These are phyloP conservation scores for Nematocida ironsii DNA, from an alignment of 371 early-diverging fungal species.

Conservation along the genomic window DNA sequence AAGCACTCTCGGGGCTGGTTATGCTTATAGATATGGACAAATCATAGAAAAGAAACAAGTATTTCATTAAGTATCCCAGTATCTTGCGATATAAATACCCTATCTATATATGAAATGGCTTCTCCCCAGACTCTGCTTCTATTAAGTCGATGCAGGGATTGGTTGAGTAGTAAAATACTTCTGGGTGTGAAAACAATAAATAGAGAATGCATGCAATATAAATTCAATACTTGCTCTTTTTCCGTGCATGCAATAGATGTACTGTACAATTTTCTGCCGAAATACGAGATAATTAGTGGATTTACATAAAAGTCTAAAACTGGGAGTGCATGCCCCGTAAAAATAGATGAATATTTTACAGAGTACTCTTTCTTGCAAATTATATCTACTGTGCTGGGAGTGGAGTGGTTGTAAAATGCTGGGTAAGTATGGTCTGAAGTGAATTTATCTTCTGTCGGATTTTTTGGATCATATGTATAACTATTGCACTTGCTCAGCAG, in stretches of 20 bases:
- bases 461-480: not conserved
- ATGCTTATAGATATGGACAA: conserved; percentile 24
- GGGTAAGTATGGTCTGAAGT: no score
- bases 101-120: not conserved
- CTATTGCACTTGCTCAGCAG: not conserved
- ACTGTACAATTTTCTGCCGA: conserved; percentile 7
- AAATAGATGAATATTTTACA: not conserved
- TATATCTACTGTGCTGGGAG: not conserved
- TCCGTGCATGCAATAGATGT: not conserved
- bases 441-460: not conserved
- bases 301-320: conserved; percentile 2
- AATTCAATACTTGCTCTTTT: conserved; percentile 5
- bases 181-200: conserved; percentile 46
- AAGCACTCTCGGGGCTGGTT: conserved; percentile 56
- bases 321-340: not conserved
- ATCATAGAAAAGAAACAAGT: conserved; percentile 1
- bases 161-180: conserved; percentile 24
- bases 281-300: conserved; percentile 36
- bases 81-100: conserved; percentile 17
- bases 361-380: not conserved
- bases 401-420: not conserved
- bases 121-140: conserved; percentile 2
- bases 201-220: conserved; percentile 12
- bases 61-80: conserved; percentile 24
- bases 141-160: conserved; percentile 14